Evolutionary conservation across 345 rosid genomes (phyloP), one percentile per base, ranked within the genome.

Genomic region (Brassica carinata): DNA sequence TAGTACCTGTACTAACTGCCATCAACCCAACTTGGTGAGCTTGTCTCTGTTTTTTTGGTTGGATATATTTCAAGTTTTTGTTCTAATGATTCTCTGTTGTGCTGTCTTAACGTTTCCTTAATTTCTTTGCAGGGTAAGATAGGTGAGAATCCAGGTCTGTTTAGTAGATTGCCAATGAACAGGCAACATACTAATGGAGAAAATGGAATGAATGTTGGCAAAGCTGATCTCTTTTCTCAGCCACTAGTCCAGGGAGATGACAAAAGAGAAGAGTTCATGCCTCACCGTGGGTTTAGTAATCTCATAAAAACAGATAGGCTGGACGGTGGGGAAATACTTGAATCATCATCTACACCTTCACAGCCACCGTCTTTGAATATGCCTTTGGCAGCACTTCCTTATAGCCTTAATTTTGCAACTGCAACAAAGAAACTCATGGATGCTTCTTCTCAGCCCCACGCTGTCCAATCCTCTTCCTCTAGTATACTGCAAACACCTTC

Each of bases 301-400:
- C 66, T 85, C 71, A 7, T 70, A 26, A 87, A 80, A 43, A 27
- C 86, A 38, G 88, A 88, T 18, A 69, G 83, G 64, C 62, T 87
- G 17, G 94, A 87, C 17, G 55, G 69, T 84, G 82, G 86, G 74
- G 90, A 89, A 79, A 76, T 81, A 72, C 84, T 83, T 15, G 91
- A 88, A 70, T 77, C 91, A 33, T 76, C 90, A 63, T 76, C 90
- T 40, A 76, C 91, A 64, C 92, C 82, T 70, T 62, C 85, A 29
- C 90, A 91, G 71, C 86, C 90, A 57, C 86, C 90, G 51, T 90
- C 97, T 80, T 75, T 91, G 85, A 83, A 71, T 55, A 91, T 94
- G 86, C 77, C 83, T 68, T 77, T 90, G 85, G 88, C 85, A 72
- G 85, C 80, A 23, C 76, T 84, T 65, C 82, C 88, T 7, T 87